phyloP scores from a whole-genome alignment of 2,329 filamentous ascomycete species.

The Monilinia vaccinii-corymbosi region DNA sequence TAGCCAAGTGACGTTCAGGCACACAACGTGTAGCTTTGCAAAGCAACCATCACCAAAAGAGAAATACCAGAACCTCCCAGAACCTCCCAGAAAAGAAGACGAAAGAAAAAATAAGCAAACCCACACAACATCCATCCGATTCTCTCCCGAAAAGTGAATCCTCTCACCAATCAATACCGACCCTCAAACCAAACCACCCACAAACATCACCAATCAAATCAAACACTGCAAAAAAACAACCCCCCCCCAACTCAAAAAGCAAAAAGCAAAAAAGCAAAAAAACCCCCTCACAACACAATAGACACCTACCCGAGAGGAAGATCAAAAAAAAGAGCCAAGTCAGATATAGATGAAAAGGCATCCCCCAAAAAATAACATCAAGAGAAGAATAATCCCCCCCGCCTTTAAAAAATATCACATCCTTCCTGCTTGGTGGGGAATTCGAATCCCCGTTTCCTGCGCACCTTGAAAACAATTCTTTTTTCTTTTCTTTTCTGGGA shows the following conservation, averaged over 20 bases:
- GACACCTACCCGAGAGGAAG: neutral
- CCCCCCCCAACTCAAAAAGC: neutral
- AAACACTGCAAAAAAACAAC: neutral
- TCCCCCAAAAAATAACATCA: neutral
- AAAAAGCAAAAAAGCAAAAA: neutral
- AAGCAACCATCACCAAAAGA: neutral
- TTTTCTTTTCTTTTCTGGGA: neutral
- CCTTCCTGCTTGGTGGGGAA: constrained; percentile 4
- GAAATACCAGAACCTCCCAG: neutral
- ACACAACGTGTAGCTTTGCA: neutral
- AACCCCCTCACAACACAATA: no score
- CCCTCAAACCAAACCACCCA: no score
- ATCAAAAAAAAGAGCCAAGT: no score
- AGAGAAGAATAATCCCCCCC: neutral
- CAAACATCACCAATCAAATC: neutral
- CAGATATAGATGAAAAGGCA: neutral
- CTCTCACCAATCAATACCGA: neutral
- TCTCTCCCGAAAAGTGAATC: neutral
- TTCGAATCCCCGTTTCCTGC: constrained; percentile 11
- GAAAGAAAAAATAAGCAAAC: neutral
- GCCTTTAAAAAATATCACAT: neutral
- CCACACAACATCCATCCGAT: neutral
- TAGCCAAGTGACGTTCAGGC: neutral
- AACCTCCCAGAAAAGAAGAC: neutral
- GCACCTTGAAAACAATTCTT: neutral